Evolutionary conservation across 305 asterid genomes (phyloP).

Genomic region (Rubia occidens): DNA sequence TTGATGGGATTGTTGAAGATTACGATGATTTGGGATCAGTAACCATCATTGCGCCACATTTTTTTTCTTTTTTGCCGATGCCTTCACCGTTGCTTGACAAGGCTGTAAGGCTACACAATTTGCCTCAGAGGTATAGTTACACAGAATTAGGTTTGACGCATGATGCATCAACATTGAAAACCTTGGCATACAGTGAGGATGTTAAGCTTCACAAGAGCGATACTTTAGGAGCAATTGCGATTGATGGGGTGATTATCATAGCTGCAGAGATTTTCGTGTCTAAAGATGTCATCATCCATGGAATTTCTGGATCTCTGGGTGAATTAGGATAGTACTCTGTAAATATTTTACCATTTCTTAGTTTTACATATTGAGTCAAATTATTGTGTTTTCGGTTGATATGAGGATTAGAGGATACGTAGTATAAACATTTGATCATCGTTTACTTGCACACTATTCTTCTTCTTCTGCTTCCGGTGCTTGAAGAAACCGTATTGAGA

Average conservation of each 20-base stretch:
- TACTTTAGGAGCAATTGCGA: conserved; percentile 18
- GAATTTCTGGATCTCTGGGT: conserved; percentile 38
- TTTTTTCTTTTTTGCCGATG: conserved; percentile 36
- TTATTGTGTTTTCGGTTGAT: background rate
- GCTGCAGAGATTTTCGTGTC: conserved; percentile 32
- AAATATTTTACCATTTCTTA: background rate
- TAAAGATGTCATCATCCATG: conserved; percentile 39
- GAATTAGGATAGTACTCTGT: conserved; percentile 11
- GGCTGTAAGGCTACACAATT: conserved; percentile 48
- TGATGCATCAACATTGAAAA: conserved; percentile 26
- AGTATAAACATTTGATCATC: background rate
- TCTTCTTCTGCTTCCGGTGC: too few relatives aligned
- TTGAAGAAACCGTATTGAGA: too few relatives aligned
- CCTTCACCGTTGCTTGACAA: conserved; percentile 44
- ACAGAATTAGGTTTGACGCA: conserved; percentile 29
- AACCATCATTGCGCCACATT: conserved; percentile 57
- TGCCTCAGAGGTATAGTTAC: conserved; percentile 31
- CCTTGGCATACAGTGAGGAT: conserved; percentile 30
- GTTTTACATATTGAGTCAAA: background rate
- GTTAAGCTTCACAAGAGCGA: conserved; percentile 21
- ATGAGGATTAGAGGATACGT: too few relatives aligned
- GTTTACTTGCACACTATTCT: too few relatives aligned
- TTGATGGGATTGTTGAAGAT: conserved; percentile 41
- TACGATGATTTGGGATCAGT: conserved; percentile 28
- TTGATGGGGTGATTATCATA: conserved; percentile 44